These are phyloP conservation scores for Cephaloascus albidus DNA, from an alignment of 805 yeast genomes.

Conservation along the genomic window DNA sequence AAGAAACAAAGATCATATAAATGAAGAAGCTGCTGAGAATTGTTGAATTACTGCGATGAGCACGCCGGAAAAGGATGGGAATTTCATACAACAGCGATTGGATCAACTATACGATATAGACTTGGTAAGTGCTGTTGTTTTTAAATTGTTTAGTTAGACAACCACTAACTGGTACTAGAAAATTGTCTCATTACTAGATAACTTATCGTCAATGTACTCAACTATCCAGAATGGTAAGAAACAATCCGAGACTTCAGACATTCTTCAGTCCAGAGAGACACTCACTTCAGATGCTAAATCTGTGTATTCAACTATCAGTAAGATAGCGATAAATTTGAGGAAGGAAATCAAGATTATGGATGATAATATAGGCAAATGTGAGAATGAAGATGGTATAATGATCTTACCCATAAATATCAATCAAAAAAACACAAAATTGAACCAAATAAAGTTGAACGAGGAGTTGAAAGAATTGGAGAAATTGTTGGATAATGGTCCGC, in stretches of 20 bases:
- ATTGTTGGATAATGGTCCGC: conserved; percentile 11
- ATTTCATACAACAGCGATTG: conserved; percentile 39
- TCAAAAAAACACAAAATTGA: conserved; percentile 62
- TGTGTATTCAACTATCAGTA: conserved; percentile 48
- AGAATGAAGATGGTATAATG: conserved; percentile 34
- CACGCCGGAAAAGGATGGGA: conserved; percentile 12
- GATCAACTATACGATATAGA: conserved; percentile 46
- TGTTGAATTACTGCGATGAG: no score
- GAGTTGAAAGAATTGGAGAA: conserved; percentile 27
- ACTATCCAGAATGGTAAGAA: conserved; percentile 24
- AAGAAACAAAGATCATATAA: no score
- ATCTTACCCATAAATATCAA: conserved; percentile 62
- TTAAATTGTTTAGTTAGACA: not conserved
- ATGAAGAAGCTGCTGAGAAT: no score
- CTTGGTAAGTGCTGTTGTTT: conserved; percentile 9
- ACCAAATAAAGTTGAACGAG: conserved; percentile 43
- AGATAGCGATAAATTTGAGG: conserved; percentile 50
- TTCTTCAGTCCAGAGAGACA: conserved; percentile 17
- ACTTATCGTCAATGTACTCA: conserved; percentile 36
- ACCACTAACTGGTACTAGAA: conserved; percentile 10
- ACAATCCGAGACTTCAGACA: conserved; percentile 8
- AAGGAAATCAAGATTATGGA: conserved; percentile 60
- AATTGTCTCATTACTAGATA: conserved; percentile 41
- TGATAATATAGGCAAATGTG: conserved; percentile 41
- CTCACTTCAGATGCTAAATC: conserved; percentile 34